Evolutionary conservation across 768 basidiomycete genomes (phyloP).

Genomic region (Boletus huronensis): DNA sequence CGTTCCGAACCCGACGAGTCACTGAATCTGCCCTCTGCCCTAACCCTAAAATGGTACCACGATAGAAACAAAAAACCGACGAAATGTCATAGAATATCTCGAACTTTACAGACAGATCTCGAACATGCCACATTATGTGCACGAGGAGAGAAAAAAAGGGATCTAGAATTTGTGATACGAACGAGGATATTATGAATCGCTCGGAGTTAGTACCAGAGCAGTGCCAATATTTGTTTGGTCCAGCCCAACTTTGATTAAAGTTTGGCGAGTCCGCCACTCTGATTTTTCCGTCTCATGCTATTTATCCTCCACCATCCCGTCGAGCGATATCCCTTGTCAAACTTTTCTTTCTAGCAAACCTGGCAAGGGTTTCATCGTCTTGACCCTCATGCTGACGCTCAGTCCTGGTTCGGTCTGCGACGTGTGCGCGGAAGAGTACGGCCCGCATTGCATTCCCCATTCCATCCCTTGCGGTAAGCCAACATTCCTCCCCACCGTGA

Average conservation of each 20-base stretch:
- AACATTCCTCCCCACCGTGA: constrained; percentile 19
- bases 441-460: constrained; percentile 68
- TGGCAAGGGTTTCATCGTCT: constrained; percentile 39
- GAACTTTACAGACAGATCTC: constrained; percentile 4
- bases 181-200: constrained; percentile 2
- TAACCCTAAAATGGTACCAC: constrained; percentile 29
- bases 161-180: constrained; percentile 9
- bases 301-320: constrained; percentile 46
- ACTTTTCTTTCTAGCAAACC: constrained; percentile 37
- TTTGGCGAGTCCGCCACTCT: constrained; percentile 26
- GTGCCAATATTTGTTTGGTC: constrained; percentile 34
- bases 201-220: constrained; percentile 15
- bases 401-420: constrained; percentile 81
- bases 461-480: constrained; percentile 73
- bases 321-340: constrained; percentile 44
- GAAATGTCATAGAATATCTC: no score
- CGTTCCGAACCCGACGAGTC: neutral
- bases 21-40: constrained; percentile 23
- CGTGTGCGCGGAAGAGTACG: constrained; percentile 86
- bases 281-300: constrained; percentile 40
- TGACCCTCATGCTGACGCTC: constrained; percentile 71
- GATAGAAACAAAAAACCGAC: no score
- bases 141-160: neutral
- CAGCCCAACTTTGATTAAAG: constrained; percentile 26
- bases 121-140: constrained; percentile 2